Conservation (phyloP, 2,329 filamentous ascomycete species). For the Pyricularia sp. region DNA sequence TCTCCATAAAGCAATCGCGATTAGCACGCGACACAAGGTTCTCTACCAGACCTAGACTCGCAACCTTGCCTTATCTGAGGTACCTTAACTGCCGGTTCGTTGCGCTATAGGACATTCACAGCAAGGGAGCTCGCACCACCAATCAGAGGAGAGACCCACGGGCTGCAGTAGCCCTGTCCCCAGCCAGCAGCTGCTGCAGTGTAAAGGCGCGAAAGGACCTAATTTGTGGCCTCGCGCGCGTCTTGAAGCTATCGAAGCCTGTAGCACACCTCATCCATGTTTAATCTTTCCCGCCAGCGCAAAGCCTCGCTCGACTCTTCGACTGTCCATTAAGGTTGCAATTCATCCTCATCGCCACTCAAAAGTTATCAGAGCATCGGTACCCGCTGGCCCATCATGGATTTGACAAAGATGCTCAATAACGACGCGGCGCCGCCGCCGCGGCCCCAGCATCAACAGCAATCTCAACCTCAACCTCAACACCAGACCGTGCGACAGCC, state of each 20-base stretch:
- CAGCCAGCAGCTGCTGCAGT: not conserved
- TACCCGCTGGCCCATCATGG: constrained; percentile 25
- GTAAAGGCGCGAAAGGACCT: not conserved
- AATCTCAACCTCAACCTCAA: constrained; percentile 13
- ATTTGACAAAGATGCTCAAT: constrained; percentile 46
- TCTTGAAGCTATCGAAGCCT: constrained; percentile 1
- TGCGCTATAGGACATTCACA: not conserved
- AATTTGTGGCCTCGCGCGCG: not conserved
- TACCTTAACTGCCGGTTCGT: not conserved
- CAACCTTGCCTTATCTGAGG: not conserved
- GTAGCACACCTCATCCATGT: not conserved
- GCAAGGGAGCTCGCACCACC: not conserved
- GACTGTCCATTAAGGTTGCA: not conserved
- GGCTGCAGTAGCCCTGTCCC: not conserved
- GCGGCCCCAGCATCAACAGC: constrained; percentile 15
- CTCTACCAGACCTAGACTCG: not conserved
- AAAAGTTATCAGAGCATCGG: not conserved
- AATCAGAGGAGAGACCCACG: not conserved
- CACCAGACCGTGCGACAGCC: constrained; percentile 17
- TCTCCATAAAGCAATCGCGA: not conserved
- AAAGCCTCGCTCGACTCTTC: not conserved
- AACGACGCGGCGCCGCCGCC: constrained; percentile 31
- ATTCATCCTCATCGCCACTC: not conserved
- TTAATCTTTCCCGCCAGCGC: not conserved
- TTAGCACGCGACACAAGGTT: not conserved